phyloP scores from a whole-genome alignment of 2,329 filamentous ascomycete species.

The Aspergillus nomiae region DNA sequence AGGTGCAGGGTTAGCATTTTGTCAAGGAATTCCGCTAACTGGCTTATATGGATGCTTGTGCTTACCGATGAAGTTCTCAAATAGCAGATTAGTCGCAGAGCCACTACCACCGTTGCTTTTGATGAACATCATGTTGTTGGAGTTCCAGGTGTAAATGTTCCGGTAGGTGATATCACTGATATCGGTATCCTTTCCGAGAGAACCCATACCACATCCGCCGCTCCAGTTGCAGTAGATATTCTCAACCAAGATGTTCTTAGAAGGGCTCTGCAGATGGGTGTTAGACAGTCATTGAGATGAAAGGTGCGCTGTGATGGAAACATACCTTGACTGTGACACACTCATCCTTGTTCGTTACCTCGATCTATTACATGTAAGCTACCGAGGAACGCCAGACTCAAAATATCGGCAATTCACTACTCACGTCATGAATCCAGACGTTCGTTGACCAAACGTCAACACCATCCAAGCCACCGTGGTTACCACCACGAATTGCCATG shows the following conservation, averaged over 20 bases:
- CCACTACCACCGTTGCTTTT: constrained; percentile 62
- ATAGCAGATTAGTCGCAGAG: constrained; percentile 50
- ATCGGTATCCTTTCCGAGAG: constrained; percentile 51
- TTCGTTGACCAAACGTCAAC: constrained; percentile 58
- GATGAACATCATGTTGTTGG: constrained; percentile 65
- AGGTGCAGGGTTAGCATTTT: neutral
- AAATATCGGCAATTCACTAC: constrained; percentile 5
- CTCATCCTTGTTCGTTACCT: constrained; percentile 65
- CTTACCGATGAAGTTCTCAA: constrained; percentile 58
- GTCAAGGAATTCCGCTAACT: neutral
- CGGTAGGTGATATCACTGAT: constrained; percentile 57
- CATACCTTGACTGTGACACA: constrained; percentile 58
- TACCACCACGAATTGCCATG: constrained; percentile 56
- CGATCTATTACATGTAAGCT: constrained; percentile 35
- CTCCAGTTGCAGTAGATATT: constrained; percentile 64
- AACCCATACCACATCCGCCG: constrained; percentile 62
- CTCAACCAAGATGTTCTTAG: constrained; percentile 59
- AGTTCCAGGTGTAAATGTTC: constrained; percentile 59
- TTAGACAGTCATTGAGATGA: neutral
- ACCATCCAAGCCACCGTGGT: constrained; percentile 58
- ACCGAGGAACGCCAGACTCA: neutral
- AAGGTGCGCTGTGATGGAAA: neutral
- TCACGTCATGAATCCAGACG: constrained; percentile 59
- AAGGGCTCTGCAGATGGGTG: constrained; percentile 40
- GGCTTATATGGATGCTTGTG: neutral